phyloP scores from a whole-genome alignment of 2,329 filamentous ascomycete genomes.

The Aureobasidium sp. region DNA sequence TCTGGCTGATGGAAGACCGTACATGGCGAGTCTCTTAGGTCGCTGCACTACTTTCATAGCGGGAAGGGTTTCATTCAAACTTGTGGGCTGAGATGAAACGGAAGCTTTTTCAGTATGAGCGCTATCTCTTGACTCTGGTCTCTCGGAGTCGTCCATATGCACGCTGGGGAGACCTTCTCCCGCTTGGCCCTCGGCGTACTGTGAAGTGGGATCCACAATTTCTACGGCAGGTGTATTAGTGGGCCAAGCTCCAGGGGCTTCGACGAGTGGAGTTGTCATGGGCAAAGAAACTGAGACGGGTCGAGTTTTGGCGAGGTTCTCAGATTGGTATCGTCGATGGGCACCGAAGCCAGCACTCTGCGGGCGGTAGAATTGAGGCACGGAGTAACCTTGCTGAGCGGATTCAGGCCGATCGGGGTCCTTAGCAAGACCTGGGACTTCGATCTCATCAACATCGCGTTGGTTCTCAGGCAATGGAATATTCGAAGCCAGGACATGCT shows the following conservation, averaged over 20 bases:
- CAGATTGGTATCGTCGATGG: background rate
- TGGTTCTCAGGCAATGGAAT: slow-evolving; percentile 61
- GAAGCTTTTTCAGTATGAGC: slow-evolving; percentile 3
- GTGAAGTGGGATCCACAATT: background rate
- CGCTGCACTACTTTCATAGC: background rate
- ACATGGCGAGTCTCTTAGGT: slow-evolving; percentile 7
- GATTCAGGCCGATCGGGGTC: slow-evolving; percentile 46
- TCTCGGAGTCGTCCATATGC: background rate
- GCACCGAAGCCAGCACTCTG: background rate
- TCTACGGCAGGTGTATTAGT: background rate
- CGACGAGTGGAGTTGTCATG: slow-evolving; percentile 3
- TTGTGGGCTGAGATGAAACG: background rate
- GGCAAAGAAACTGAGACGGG: background rate
- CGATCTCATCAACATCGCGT: slow-evolving; percentile 70
- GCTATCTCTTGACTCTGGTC: background rate
- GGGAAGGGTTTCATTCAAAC: background rate
- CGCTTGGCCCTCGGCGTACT: background rate
- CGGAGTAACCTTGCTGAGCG: slow-evolving; percentile 28
- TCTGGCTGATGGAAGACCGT: slow-evolving; percentile 1
- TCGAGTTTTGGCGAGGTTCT: background rate
- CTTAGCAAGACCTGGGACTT: slow-evolving; percentile 61
- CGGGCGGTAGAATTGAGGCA: background rate
- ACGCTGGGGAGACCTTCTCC: background rate
- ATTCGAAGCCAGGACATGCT: slow-evolving; percentile 41
- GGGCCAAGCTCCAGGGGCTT: slow-evolving; percentile 11